Percentiles rank a stretch among this genome's conserved stretches.
These are phyloP conservation scores for Trichomonas tenax DNA, from an alignment of 208 protist species.

Conservation along the genomic window DNA sequence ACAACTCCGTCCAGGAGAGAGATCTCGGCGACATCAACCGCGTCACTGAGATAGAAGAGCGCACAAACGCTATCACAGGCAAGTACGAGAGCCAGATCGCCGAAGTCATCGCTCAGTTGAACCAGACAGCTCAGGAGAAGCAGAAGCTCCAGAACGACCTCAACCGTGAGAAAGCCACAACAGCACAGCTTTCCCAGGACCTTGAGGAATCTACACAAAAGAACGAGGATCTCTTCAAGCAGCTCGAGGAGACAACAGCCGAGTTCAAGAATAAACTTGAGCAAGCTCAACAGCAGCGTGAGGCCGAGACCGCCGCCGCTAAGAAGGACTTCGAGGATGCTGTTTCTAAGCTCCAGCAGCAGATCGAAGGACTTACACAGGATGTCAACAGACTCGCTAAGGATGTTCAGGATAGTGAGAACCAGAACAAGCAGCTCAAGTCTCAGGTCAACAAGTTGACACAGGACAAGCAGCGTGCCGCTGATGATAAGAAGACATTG, in stretches of 20 bases:
- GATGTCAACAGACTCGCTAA: not conserved
- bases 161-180: not conserved
- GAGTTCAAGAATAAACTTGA: not conserved
- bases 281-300: not conserved
- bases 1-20: not conserved
- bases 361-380: not conserved
- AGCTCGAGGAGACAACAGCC: not conserved
- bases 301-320: not conserved
- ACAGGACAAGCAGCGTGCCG: not conserved
- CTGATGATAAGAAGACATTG: not conserved
- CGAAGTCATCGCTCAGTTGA: not conserved
- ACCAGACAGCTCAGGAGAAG: not conserved
- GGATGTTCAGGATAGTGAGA: not conserved
- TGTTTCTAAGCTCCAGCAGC: not conserved
- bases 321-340: not conserved
- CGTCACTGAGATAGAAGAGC: not conserved
- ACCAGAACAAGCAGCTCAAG: not conserved
- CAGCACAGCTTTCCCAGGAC: not conserved
- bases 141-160: not conserved
- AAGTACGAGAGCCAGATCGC: not conserved
- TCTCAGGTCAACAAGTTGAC: not conserved
- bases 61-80: not conserved
- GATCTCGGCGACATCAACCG: not conserved
- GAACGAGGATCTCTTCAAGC: not conserved
- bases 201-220: not conserved